Evolutionary conservation across 2,329 filamentous ascomycete species (phyloP), one percentile per base, ranked within the genome.

Genomic region (Myriosclerotinia duriaeana): DNA sequence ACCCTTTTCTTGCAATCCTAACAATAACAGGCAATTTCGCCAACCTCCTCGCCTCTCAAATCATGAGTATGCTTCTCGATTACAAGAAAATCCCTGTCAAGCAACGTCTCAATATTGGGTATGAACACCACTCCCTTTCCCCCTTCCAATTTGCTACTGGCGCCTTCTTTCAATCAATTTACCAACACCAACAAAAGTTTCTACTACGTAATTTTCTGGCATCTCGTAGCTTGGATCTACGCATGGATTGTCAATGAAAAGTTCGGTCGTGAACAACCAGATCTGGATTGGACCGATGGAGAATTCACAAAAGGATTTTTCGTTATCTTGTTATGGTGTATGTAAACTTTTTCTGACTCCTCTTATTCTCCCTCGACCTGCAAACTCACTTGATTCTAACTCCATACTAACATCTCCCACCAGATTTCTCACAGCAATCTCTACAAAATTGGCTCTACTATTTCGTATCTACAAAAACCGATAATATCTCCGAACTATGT

Each of bases 231-330:
- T 1, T 85, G 83, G 82, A 75, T 80, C 3, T 84, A 84, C 68
- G 82, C 75, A 14, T 84, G 82, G 83, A 79, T 84, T 6, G 75
- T 84, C 7, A 81, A 84, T 71, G 80, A 83, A 69, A 80, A 82
- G 44, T 91, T 86, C 75, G 80, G 80, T 17, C 74, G 77, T 11
- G 84, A 83, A 0, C 77, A 80, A 30, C 88, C 88, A 0, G 83
- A 80, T 0, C 87, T 85, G 69, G 89, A 91, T 74, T 92, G 89
- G 89, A 72, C 74, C 0, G 82, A 81, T 66, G 68, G 78, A 0
- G 87, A 85, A 0, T 92, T 92, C 63, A 88, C 87, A 0, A 79
- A 80, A 44, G 86, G 82, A 0, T 92, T 91, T 71, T 85, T 82
- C 0, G 81, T 90, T 17, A 91, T 88, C 75, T 73, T 92, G 3